Evolutionary conservation across 2,329 filamentous ascomycete genomes (phyloP).

Genomic region (Cladosporium sp.): DNA sequence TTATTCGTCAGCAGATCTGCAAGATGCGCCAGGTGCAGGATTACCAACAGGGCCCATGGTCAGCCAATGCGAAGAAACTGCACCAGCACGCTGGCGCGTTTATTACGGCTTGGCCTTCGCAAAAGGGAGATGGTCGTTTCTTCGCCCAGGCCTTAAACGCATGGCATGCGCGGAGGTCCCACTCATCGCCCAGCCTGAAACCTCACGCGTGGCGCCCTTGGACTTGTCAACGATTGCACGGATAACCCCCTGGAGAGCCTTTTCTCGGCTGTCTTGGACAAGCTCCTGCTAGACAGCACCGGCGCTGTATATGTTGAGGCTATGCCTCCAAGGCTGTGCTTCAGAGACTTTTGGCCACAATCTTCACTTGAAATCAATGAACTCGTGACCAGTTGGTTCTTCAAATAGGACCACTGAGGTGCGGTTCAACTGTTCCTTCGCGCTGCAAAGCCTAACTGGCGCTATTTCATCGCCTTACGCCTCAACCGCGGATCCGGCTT

Average conservation of each 20-base stretch:
- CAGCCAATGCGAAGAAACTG: background rate
- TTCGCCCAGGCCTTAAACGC: slow-evolving; percentile 1
- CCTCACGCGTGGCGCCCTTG: background rate
- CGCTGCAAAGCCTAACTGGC: background rate
- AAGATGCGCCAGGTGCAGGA: too few relatives aligned
- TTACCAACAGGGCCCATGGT: background rate
- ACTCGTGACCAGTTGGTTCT: too few relatives aligned
- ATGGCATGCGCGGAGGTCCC: background rate
- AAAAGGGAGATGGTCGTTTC: background rate
- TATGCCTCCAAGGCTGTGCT: too few relatives aligned
- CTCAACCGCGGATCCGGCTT: slow-evolving; percentile 10
- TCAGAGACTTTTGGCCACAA: too few relatives aligned
- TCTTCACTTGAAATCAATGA: too few relatives aligned
- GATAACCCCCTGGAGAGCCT: too few relatives aligned
- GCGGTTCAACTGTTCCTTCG: background rate
- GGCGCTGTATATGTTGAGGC: too few relatives aligned
- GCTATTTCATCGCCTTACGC: slow-evolving; percentile 4
- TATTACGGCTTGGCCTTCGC: background rate
- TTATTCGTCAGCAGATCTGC: too few relatives aligned
- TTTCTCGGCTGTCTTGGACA: too few relatives aligned
- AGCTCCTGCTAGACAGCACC: too few relatives aligned
- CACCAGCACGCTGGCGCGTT: background rate
- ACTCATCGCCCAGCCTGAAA: background rate
- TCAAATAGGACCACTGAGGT: background rate
- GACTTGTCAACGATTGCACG: too few relatives aligned